phyloP scores from a whole-genome alignment of 768 basidiomycete genomes.

The Lentinula aciculospora region DNA sequence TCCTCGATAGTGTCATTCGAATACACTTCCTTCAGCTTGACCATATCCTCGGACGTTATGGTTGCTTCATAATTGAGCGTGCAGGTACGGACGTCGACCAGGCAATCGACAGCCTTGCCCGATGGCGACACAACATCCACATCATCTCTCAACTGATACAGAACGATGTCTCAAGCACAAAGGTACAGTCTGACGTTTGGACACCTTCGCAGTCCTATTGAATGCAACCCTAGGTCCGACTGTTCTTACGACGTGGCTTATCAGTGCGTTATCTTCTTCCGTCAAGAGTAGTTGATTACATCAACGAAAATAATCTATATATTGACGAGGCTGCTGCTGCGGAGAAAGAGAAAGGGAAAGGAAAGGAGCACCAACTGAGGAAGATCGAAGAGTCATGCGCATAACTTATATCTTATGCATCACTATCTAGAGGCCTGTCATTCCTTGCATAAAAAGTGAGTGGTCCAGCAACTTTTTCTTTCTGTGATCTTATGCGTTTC shows the following conservation, averaged over 20 bases:
- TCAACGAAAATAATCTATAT: constrained; percentile 78
- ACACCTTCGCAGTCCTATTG: neutral
- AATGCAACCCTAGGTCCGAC: constrained; percentile 37
- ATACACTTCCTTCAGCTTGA: constrained; percentile 59
- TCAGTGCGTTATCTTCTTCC: constrained; percentile 90
- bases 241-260: constrained; percentile 74
- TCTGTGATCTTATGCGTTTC: neutral
- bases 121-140: constrained; percentile 80
- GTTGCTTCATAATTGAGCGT: constrained; percentile 91
- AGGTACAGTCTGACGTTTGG: constrained; percentile 36
- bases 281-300: constrained; percentile 88
- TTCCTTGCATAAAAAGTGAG: neutral
- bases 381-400: neutral
- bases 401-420: neutral
- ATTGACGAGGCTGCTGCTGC: constrained; percentile 46
- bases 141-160: constrained; percentile 93
- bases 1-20: constrained; percentile 4
- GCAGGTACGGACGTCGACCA: constrained; percentile 90
- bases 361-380: constrained; percentile 13
- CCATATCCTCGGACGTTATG: constrained; percentile 93
- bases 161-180: constrained; percentile 96
- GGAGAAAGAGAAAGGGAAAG: constrained; percentile 7
- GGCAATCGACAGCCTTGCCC: constrained; percentile 67
- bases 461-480: neutral
- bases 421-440: neutral